Evolutionary conservation across 352 stramenopile genomes (phyloP).

Genomic region (Globisporangium nodosum): DNA sequence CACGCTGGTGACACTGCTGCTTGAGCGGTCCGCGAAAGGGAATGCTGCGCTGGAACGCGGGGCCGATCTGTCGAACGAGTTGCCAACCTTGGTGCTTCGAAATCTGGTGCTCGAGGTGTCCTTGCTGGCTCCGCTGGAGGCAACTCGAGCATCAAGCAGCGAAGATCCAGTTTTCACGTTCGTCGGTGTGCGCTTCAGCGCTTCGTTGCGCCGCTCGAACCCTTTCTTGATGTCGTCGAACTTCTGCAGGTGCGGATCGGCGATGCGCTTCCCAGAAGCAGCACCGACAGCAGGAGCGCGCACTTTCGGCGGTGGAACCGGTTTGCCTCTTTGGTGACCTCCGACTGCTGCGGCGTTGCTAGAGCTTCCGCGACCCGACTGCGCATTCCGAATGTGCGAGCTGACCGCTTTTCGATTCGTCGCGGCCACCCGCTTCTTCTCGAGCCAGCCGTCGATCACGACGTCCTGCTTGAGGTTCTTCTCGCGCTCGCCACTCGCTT

Average conservation of each 20-base stretch:
- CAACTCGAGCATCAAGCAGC: slow-evolving; percentile 10
- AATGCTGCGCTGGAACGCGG: not conserved
- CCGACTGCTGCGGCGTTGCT: not conserved
- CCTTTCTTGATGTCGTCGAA: slow-evolving; percentile 64
- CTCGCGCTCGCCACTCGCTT: slow-evolving; percentile 25
- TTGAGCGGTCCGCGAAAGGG: not conserved
- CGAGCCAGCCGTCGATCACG: slow-evolving; percentile 68
- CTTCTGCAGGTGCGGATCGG: slow-evolving; percentile 53
- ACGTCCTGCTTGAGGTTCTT: slow-evolving; percentile 55
- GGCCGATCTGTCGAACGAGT: not conserved
- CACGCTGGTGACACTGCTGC: not conserved
- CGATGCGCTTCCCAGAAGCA: slow-evolving; percentile 46
- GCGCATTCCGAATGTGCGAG: slow-evolving; percentile 19
- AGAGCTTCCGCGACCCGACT: not conserved
- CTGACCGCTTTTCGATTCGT: slow-evolving; percentile 42
- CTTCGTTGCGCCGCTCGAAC: slow-evolving; percentile 50
- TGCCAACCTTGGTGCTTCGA: not conserved
- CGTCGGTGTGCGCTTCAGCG: slow-evolving; percentile 30
- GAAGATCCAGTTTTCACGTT: slow-evolving; percentile 15
- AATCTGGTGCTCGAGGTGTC: not conserved
- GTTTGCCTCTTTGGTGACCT: slow-evolving; percentile 11
- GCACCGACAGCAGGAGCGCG: slow-evolving; percentile 35
- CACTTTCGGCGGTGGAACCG: slow-evolving; percentile 35
- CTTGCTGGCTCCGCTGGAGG: not conserved
- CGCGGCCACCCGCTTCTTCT: slow-evolving; percentile 57